phyloP scores from a whole-genome alignment of 495 filamentous ascomycete genomes.

The Parachaetomium inaequale region DNA sequence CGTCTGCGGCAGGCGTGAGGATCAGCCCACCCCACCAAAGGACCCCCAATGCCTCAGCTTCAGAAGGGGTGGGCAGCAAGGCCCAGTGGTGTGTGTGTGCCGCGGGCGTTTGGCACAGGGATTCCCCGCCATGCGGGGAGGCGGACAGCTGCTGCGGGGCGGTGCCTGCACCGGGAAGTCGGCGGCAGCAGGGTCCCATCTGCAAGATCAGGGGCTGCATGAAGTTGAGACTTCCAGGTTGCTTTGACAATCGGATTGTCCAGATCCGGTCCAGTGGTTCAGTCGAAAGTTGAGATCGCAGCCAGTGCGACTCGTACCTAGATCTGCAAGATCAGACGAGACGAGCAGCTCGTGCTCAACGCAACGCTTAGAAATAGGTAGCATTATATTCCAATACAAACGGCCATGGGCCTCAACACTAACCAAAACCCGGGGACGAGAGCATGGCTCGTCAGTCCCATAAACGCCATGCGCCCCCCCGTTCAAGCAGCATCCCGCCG shows the following conservation, averaged over 20 bases:
- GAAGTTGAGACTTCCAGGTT: background rate
- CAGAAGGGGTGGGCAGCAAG: background rate
- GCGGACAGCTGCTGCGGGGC: background rate
- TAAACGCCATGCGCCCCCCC: conserved; percentile 10
- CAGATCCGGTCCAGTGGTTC: too few species aligned
- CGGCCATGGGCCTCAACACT: background rate
- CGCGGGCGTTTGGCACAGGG: background rate
- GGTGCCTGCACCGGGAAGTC: background rate
- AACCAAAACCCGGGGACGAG: background rate
- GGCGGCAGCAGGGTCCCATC: background rate
- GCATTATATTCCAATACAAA: too few species aligned
- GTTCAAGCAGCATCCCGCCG: background rate
- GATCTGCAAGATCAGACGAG: too few species aligned
- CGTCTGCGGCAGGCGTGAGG: background rate
- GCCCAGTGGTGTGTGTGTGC: too few species aligned
- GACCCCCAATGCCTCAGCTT: background rate
- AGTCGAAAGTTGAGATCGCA: too few species aligned
- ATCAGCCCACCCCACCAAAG: conserved; percentile 8
- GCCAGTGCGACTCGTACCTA: too few species aligned
- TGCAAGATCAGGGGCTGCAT: background rate
- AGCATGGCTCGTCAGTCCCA: background rate
- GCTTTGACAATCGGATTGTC: too few species aligned
- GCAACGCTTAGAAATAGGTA: too few species aligned
- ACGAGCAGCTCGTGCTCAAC: too few species aligned
- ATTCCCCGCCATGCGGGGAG: conserved; percentile 5